Base-by-base conservation (phyloP, 208 protist species). In the Acanthamoeba lenticulata region DNA sequence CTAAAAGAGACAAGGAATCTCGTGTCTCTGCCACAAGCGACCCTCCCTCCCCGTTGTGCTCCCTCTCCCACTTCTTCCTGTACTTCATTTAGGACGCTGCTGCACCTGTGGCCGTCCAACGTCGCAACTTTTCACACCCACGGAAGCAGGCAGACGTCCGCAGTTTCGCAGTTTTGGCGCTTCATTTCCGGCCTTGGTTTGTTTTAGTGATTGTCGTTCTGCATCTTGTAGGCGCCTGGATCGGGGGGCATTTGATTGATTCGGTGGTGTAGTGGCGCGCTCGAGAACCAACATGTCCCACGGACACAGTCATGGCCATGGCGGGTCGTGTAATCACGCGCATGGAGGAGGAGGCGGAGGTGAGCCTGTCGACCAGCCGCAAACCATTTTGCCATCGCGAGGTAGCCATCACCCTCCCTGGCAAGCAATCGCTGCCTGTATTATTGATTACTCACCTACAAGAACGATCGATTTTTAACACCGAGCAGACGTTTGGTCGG, bases 271-370 rank as follows among this genome's bases (percentile, higher is more conserved):
- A 27, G 27, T 34, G 6, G 19, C 60, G 60, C 60, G 60, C 52
- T 21, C 15, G 55, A 65, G 38, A 77, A 21, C 11, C 21, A 60
- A 24, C 34, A 81, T 81, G 69, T 81, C 69, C 36, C 69, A 81
- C 36, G 69, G 69, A 81, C 69, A 81, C 69, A 81, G 69, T 38
- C 69, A 81, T 32, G 69, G 69, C 27, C 6, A n/a, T 7, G 69
- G 69, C 40, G 69, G 69, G n/a, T 81, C 69, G 69, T 81, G 69
- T 21, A 81, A 47, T 47, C 69, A 81, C 69, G 69, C 9, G 6
- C 69, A 81, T 6, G 69, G 69, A 21, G 69, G 40, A 36, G 60
- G 29, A 13, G 32, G 11, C 4, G 17, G 38, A 1, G 36, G 69
- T 47, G 21, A 47, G n/a, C 36, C 7, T 69, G n/a, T 17, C 69